Evolutionary conservation across 2,329 filamentous ascomycete species (phyloP).

Genomic region (Dactylellina cionopaga): DNA sequence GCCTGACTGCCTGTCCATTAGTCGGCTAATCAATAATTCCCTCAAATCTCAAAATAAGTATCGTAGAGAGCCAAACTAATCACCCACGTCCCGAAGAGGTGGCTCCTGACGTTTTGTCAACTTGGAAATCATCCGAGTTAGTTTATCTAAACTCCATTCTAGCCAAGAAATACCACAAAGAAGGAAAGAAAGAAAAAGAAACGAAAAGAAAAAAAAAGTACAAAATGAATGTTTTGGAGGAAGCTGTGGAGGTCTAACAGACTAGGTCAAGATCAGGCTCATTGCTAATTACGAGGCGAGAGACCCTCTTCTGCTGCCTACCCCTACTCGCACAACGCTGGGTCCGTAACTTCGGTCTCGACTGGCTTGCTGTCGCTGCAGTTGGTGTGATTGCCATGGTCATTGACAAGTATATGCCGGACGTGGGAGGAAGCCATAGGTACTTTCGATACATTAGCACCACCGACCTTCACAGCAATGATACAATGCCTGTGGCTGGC

Average conservation of each 20-base stretch:
- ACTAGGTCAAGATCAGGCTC: slow-evolving; percentile 39
- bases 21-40: slow-evolving; percentile 50
- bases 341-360: slow-evolving; percentile 26
- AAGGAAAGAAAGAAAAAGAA: neutral
- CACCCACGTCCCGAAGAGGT: slow-evolving; percentile 36
- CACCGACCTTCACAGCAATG: neutral
- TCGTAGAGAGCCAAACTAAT: too few relatives aligned
- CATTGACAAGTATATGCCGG: slow-evolving; percentile 19
- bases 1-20: slow-evolving; percentile 20
- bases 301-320: slow-evolving; percentile 20
- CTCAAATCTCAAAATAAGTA: too few relatives aligned
- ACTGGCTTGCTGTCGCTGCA: slow-evolving; percentile 11
- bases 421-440: slow-evolving; percentile 22
- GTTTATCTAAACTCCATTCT: slow-evolving; percentile 14
- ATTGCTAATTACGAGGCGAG: slow-evolving; percentile 42
- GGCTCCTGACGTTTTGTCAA: slow-evolving; percentile 29
- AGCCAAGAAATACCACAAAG: neutral
- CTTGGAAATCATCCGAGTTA: slow-evolving; percentile 21
- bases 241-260: slow-evolving; percentile 31
- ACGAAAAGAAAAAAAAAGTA: neutral
- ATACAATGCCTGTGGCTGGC: neutral
- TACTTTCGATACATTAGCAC: slow-evolving; percentile 37
- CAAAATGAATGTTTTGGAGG: slow-evolving; percentile 6
- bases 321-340: slow-evolving; percentile 21
- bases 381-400: slow-evolving; percentile 6